Evolutionary conservation across 2,329 filamentous ascomycete genomes (phyloP), one percentile per base, ranked within the genome.

Genomic region (Xylariaceae sp.): DNA sequence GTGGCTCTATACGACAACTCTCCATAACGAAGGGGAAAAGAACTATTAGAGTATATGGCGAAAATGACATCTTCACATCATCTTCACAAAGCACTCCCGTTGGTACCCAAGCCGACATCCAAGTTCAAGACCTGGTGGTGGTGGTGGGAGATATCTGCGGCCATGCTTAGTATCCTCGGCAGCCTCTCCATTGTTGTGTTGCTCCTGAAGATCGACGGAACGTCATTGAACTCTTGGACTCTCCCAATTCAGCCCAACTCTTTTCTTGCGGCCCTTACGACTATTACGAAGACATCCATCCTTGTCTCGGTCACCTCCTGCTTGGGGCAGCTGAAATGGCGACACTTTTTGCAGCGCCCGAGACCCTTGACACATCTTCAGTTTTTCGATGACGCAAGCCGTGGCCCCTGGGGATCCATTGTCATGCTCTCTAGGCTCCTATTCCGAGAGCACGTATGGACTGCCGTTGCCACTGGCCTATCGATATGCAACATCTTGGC

Each of bases 251-350:
- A 48, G 12, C 48, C 57, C 31, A 65, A 62, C 46, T 55, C 62
- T 1, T 34, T 62, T 8, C 50, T 66, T 9, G 50, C 63, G 4
- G 40, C 62, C 31, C 46, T 65, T 16, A 53, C 57, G 2, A 63
- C 55, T 5, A 30, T 59, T n/a, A 43, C 47, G 2, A 63, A 60
- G 29, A 43, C 55, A 2, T 36, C 56, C 3, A 45, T 64, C 34
- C 43, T 62, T 34, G 45, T 60, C 3, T 47, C 55, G 5, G 38
- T 61, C 6, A 51, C 57, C 1, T 50, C 56, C 13, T 57, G 55
- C 29, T 43, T 64, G 14, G 50, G 56, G 23, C 63, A 66, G 41
- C 46, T 62, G 18, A 64, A 64, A 45, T 66, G 62, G 63, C 11
- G 45, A 12, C 53, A 58, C 35, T 59, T 56, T 35, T 36, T 44